Evolutionary conservation across 1,284 basidiomycete genomes (phyloP), one percentile per base, ranked within the genome.

Genomic region (Dichomitus squalens): DNA sequence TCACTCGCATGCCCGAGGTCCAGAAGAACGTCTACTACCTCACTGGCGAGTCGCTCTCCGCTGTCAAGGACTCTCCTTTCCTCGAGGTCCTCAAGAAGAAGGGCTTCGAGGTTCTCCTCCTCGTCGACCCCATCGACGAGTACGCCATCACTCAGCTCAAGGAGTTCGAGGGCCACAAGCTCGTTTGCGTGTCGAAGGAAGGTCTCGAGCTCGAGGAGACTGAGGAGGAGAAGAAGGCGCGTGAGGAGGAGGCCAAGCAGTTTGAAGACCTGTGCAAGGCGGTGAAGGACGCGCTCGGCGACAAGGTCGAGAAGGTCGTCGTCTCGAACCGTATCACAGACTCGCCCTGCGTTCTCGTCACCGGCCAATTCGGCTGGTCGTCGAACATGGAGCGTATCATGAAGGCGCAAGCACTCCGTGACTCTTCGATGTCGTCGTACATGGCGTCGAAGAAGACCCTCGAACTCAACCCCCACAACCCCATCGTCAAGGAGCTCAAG

Each of bases 361-460:
- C 97, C 65, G 96, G 96, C 64, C 95, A 98, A 75, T 99, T 98
- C 76, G 96, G 96, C 61, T 99, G 97, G 97, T 98, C 95, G 47
- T 95, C 96, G 65, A 98, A 98, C 87, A 98, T 98, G 96, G 94
- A 98, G 79, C 92, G 96, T 76, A 98, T 99, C 84, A 99, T 99
- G 97, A 98, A 98, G 81, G 96, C 96, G 16, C 97, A 99, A 79
- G 96, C 96, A 47, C 90, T 98, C 59, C 93, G 96, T 68, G 96
- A 99, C 76, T 95, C 96, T 23, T 96, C 93, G 61, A 98, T 99
- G 96, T 98, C 95, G 31, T 96, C 94, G 47, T 98, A 98, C 86
- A 98, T 98, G 96, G 92, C 93, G 34, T 93, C 90, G 64, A 98
- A 98, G 88, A 98, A 98, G 92, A 98, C 96, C 18, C 87, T 99